These are phyloP conservation scores for Trypanosoma rangeli DNA, from an alignment of 208 protist genomes.

Conservation along the genomic window DNA sequence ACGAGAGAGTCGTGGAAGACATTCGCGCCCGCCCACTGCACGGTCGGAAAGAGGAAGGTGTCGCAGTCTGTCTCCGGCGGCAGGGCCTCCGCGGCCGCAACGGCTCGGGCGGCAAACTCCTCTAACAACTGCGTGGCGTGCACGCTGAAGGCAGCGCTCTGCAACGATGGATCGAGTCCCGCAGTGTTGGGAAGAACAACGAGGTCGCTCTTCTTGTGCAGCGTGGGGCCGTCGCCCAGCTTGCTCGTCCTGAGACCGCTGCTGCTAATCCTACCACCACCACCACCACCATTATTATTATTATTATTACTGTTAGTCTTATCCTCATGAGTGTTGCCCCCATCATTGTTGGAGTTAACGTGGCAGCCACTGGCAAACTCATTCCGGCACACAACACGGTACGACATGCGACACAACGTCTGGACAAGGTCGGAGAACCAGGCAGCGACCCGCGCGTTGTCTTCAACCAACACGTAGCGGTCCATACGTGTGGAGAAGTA, in stretches of 20 bases:
- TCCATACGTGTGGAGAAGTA: constrained; percentile 96
- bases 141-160: constrained; percentile 36
- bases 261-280: background rate
- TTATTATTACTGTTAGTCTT: constrained; percentile 12
- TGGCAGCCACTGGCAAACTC: constrained; percentile 15
- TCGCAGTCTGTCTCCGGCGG: constrained; percentile 36
- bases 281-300: constrained; percentile 10
- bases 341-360: background rate
- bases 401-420: constrained; percentile 39
- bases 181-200: constrained; percentile 60
- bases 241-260: background rate
- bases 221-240: constrained; percentile 4
- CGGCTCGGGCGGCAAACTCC: constrained; percentile 36
- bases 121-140: constrained; percentile 28
- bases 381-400: constrained; percentile 45
- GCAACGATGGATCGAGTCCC: constrained; percentile 44
- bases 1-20: constrained; percentile 70
- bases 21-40: constrained; percentile 65
- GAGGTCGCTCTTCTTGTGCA: constrained; percentile 55
- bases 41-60: constrained; percentile 74
- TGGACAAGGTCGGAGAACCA: constrained; percentile 60
- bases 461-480: constrained; percentile 83
- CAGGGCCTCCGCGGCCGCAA: constrained; percentile 18
- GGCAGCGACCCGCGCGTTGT: constrained; percentile 55
- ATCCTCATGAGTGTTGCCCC: background rate